Conservation (phyloP, 2,329 filamentous ascomycete genomes). For the Aspergillus fijiensis region DNA sequence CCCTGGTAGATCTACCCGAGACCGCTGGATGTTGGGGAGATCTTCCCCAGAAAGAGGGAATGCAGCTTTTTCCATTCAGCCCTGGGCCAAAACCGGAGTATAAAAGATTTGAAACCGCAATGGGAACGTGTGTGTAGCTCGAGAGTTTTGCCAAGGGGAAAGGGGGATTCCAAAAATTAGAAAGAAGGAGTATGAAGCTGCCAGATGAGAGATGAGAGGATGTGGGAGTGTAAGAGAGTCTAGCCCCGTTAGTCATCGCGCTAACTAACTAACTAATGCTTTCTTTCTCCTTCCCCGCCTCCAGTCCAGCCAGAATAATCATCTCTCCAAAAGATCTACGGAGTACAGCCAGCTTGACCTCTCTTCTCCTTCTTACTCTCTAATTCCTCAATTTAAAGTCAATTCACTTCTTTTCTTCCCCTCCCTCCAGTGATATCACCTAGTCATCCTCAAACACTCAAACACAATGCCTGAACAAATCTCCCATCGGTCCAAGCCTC, state of each 20-base stretch:
- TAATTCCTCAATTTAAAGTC: background rate
- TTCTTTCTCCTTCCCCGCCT: too few species aligned
- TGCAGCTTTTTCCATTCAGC: background rate
- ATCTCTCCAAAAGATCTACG: background rate
- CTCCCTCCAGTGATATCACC: too few species aligned
- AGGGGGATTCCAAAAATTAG: background rate
- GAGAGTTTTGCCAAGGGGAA: background rate
- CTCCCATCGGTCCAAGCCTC: constrained; percentile 12
- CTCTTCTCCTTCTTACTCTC: background rate
- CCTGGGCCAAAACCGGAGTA: background rate
- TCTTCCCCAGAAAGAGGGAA: background rate
- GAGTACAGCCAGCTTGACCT: background rate
- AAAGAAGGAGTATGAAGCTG: background rate
- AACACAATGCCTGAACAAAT: background rate
- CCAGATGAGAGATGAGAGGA: too few species aligned
- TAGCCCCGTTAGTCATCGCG: background rate
- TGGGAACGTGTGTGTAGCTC: too few species aligned
- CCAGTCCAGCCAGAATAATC: too few species aligned
- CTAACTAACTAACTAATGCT: background rate
- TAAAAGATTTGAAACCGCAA: background rate
- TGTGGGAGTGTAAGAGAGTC: background rate
- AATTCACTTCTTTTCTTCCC: too few species aligned
- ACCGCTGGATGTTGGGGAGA: background rate
- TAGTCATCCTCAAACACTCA: background rate
- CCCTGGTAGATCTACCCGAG: background rate